Evolutionary conservation across 257 asterid genomes (phyloP).

Genomic region (Solanum piurae): DNA sequence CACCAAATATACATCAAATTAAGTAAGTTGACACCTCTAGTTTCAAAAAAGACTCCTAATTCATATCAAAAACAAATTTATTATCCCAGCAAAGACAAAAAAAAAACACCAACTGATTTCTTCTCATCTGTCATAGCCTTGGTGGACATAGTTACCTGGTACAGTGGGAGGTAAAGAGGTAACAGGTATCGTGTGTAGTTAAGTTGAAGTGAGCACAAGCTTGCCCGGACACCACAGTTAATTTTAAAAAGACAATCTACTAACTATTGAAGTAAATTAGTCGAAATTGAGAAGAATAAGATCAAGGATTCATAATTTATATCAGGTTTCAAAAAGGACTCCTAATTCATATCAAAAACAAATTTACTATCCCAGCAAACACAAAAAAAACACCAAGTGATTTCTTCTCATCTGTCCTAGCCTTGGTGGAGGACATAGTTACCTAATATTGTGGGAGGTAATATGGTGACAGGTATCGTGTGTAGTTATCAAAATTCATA

Average conservation of each 20-base stretch:
- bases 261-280: background rate
- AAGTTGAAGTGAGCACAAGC: no score
- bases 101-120: no score
- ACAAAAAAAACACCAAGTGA: background rate
- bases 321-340: no score
- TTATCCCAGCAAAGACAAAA: rapidly evolving
- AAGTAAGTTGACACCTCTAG: background rate
- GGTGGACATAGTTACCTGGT: no score
- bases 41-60: background rate
- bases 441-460: no score
- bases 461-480: rapidly evolving
- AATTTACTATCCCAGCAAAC: no score
- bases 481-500: background rate
- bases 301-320: background rate
- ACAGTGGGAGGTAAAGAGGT: no score
- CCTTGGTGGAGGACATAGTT: no score
- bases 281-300: background rate
- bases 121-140: no score
- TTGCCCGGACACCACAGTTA: no score
- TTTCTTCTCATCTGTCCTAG: background rate
- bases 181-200: no score
- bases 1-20: background rate
- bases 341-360: no score
- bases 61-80: background rate
- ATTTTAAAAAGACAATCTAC: background rate